These are phyloP conservation scores for Cercospora citrullina DNA, from an alignment of 2,329 filamentous ascomycete genomes.

Conservation along the genomic window DNA sequence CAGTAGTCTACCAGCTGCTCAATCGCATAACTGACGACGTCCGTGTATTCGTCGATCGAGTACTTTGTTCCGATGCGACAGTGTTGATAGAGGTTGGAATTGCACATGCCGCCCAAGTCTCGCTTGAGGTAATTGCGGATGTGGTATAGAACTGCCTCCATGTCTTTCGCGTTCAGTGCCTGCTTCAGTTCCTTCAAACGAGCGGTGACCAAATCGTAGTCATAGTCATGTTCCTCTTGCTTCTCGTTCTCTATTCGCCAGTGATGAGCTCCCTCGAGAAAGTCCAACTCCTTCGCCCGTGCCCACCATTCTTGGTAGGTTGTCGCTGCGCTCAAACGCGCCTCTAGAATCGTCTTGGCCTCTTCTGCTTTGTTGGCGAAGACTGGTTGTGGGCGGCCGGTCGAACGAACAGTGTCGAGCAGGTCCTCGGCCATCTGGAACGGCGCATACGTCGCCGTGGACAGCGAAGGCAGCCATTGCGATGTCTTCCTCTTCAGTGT, in stretches of 20 bases:
- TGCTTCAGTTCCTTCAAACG: slow-evolving; percentile 26
- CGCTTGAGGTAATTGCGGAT: slow-evolving; percentile 28
- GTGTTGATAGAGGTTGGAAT: slow-evolving; percentile 27
- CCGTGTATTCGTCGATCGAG: slow-evolving; percentile 30
- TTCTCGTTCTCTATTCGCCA: slow-evolving; percentile 27
- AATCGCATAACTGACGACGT: slow-evolving; percentile 30
- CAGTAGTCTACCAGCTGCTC: slow-evolving; percentile 26
- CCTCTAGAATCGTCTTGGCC: slow-evolving; percentile 15
- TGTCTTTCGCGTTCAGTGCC: slow-evolving; percentile 22
- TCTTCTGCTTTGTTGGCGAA: slow-evolving; percentile 4
- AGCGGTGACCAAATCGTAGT: slow-evolving; percentile 24
- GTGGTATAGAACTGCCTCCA: slow-evolving; percentile 25
- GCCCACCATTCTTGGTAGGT: slow-evolving; percentile 20
- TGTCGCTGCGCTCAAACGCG: slow-evolving; percentile 19
- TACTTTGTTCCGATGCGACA: slow-evolving; percentile 26
- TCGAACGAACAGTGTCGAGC: slow-evolving; percentile 13
- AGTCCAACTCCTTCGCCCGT: slow-evolving; percentile 23
- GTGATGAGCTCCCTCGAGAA: slow-evolving; percentile 26
- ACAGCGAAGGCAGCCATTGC: slow-evolving; percentile 14
- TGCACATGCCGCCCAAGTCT: slow-evolving; percentile 30
- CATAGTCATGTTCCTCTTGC: slow-evolving; percentile 13
- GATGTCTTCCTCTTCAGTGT: not conserved
- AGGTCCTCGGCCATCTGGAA: slow-evolving; percentile 22
- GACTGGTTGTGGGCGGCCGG: not conserved
- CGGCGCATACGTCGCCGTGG: slow-evolving; percentile 15